Percentiles rank a stretch among this genome's conserved stretches.
Conservation (phyloP, 2,329 filamentous ascomycete genomes). For the Colletotrichum sp. region DNA sequence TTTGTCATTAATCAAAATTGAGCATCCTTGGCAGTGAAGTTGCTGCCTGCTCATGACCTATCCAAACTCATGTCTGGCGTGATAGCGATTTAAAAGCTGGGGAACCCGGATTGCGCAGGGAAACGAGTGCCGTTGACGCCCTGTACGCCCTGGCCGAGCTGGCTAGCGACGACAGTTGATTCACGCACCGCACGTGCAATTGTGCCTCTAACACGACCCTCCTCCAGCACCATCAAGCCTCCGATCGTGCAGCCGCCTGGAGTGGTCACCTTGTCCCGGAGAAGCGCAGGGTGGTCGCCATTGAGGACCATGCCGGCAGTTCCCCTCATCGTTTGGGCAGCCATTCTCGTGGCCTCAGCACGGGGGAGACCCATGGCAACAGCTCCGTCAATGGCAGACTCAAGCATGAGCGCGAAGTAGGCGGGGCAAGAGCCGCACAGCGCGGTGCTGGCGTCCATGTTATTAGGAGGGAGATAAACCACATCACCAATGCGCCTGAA, state of each 20-base stretch:
- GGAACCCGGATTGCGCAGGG: constrained; percentile 6
- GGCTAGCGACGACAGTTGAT: constrained; percentile 72
- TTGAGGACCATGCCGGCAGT: constrained; percentile 71
- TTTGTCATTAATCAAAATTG: not conserved
- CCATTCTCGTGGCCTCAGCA: constrained; percentile 77
- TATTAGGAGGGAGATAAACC: constrained; percentile 67
- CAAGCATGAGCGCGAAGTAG: constrained; percentile 77
- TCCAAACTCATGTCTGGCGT: not conserved
- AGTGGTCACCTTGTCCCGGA: constrained; percentile 79
- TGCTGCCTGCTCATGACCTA: not conserved
- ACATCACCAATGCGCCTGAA: constrained; percentile 78
- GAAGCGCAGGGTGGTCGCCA: constrained; percentile 76
- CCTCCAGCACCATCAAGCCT: constrained; percentile 75
- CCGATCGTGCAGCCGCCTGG: constrained; percentile 81
- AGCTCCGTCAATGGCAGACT: constrained; percentile 77
- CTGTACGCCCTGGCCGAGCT: constrained; percentile 58
- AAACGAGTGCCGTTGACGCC: constrained; percentile 53
- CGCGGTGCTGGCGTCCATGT: constrained; percentile 77
- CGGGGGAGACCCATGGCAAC: constrained; percentile 80
- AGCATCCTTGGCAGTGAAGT: not conserved
- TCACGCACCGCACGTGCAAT: constrained; percentile 74
- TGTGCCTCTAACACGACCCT: constrained; percentile 71
- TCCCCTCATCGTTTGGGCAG: constrained; percentile 79
- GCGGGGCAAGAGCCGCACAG: constrained; percentile 78
- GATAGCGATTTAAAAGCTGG: not conserved